These are phyloP conservation scores for Chrysopogon serrulatus DNA, from an alignment of 176 grass and related monocot species.

Conservation along the genomic window DNA sequence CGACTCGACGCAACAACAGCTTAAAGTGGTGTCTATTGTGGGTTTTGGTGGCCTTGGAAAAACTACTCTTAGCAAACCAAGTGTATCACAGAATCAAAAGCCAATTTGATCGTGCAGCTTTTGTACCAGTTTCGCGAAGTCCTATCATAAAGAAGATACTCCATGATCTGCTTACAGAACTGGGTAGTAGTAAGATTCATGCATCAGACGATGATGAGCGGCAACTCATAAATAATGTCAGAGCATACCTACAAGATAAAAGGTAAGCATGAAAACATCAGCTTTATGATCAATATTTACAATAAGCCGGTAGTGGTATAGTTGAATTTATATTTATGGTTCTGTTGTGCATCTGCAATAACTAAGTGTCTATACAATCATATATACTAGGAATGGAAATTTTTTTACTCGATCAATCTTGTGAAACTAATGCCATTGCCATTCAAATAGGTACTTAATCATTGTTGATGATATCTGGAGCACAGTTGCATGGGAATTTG, in stretches of 20 bases:
- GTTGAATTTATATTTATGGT: not conserved
- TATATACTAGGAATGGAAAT: not conserved
- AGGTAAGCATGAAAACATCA: not conserved
- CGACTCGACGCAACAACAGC: not conserved
- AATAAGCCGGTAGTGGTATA: not conserved
- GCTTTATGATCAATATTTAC: not conserved
- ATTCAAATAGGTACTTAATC: not conserved
- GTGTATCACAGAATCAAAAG: not conserved
- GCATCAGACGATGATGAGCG: not conserved
- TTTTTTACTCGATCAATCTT: not conserved
- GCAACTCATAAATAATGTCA: not conserved
- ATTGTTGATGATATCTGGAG: conserved; percentile 6
- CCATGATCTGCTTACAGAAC: not conserved
- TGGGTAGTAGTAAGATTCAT: not conserved
- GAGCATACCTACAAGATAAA: not conserved
- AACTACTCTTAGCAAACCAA: conserved; percentile 9
- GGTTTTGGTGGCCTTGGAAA: not conserved
- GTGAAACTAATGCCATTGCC: not conserved
- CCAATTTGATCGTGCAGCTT: not conserved
- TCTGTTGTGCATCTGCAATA: not conserved
- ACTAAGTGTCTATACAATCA: too few relatives aligned
- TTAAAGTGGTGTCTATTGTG: conserved; percentile 1
- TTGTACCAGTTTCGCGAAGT: not conserved
- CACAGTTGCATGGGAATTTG: not conserved
- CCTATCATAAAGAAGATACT: not conserved